phyloP scores from a whole-genome alignment of 2,329 filamentous ascomycete species.

The Xylaria sp. region DNA sequence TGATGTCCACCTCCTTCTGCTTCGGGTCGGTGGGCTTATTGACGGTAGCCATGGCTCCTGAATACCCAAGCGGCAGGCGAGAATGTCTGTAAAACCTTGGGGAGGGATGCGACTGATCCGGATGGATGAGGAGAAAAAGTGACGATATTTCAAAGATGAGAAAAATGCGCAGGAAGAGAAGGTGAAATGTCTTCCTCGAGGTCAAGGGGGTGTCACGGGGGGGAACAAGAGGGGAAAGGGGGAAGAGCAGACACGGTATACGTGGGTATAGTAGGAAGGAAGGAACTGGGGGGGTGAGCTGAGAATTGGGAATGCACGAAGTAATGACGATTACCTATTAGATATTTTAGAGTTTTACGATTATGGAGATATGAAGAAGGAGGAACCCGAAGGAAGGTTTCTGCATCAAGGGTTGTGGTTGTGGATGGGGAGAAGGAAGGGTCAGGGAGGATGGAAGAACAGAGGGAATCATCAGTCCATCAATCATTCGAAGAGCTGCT shows the following conservation, averaged over 20 bases:
- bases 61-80: background rate
- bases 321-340: slow-evolving; percentile 1
- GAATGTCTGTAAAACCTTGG: background rate
- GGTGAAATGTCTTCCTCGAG: background rate
- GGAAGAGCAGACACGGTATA: background rate
- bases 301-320: background rate
- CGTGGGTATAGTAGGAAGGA: slow-evolving; percentile 17
- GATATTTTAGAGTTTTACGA: slow-evolving; percentile 2
- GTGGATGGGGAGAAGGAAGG: slow-evolving; percentile 1
- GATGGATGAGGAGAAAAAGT: background rate
- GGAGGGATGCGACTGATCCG: background rate
- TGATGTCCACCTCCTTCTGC: slow-evolving; percentile 80
- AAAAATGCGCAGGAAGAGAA: background rate
- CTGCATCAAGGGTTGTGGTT: background rate
- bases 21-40: slow-evolving; percentile 70
- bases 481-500: too few species aligned
- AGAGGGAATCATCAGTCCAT: background rate
- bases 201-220: slow-evolving; percentile 18
- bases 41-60: slow-evolving; percentile 41
- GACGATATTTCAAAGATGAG: background rate
- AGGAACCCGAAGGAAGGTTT: background rate
- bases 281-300: background rate
- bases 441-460: background rate
- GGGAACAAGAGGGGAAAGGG: slow-evolving; percentile 9
- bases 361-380: background rate